Evolutionary conservation across 768 basidiomycete genomes (phyloP), one percentile per base, ranked within the genome.

Genomic region (Hemileccinum rubropunctum): DNA sequence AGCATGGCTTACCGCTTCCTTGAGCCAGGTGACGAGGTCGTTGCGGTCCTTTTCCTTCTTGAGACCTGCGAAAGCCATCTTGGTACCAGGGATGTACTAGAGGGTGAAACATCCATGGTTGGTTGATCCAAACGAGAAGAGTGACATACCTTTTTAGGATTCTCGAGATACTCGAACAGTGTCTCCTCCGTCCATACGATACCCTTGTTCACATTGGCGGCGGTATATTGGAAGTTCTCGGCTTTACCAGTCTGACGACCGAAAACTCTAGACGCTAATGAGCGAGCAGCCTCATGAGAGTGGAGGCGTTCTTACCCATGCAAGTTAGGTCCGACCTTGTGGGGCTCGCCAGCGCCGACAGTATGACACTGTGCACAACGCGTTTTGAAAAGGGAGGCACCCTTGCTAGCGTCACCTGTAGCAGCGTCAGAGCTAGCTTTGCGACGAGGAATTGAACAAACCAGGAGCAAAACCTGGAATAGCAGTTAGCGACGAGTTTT

Each of bases 1-100:
- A 44, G 27, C 13, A 14, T 17, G 4, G 75, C 86, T 55, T 64
- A 90, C 89, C 48, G 80, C 65, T 45, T 84, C 80, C 77, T 89
- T 89, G 62, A 95, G 77, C 68, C 77, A 83, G 51, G 93, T 83
- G 64, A 98, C 80, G 63, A 98, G 84, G 75, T 98, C 95, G 68
- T 84, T 89, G 75, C 95, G 86, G 71, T 98, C 95, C 80, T 94
- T 92, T 10, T 91, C 91, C 83, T 98, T 98, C 86, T 98, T 98
- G 69, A 98, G 74, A 63, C 95, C 95, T 58, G 94, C 93, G 61
- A 97, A 98, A 50, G 94, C 95, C 95, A 98, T 98, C 78, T 95
- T 97, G 44, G 95, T 97, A 42, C 95, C 94, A 34, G 91, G 91
- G 58, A 95, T 95, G 76, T 93, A 94, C 88, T 91, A 51, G 39